Percentiles rank a stretch among this genome's conserved stretches.
phyloP scores from a whole-genome alignment of 805 yeast genomes.

The Sungouiozyma ichnusensis region DNA sequence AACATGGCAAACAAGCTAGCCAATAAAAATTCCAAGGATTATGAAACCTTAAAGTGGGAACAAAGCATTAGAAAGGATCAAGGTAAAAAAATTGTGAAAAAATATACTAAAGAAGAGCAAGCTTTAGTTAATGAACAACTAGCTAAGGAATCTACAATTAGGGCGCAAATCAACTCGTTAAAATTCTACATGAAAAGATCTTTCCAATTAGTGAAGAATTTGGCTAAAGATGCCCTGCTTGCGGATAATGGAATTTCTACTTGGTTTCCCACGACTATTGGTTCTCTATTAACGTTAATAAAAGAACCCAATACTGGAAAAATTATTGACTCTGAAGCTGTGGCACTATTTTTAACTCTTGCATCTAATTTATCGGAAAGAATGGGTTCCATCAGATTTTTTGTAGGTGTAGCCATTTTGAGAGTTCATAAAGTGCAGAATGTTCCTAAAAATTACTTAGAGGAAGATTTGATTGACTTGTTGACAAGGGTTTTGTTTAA shows the following conservation, averaged over 20 bases:
- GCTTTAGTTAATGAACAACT: slow-evolving; percentile 51
- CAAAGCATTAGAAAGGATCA: slow-evolving; percentile 68
- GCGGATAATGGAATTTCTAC: slow-evolving; percentile 53
- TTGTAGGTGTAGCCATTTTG: slow-evolving; percentile 62
- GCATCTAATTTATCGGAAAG: slow-evolving; percentile 43
- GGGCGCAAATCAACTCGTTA: slow-evolving; percentile 35
- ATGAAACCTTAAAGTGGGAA: slow-evolving; percentile 85
- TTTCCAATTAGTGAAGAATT: slow-evolving; percentile 40
- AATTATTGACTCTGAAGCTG: slow-evolving; percentile 36
- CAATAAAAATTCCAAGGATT: slow-evolving; percentile 70
- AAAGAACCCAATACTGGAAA: slow-evolving; percentile 26
- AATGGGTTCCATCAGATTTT: slow-evolving; percentile 38
- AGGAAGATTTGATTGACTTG: slow-evolving; percentile 44
- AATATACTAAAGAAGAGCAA: slow-evolving; percentile 71
- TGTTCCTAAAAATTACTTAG: slow-evolving; percentile 37
- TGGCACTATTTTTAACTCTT: slow-evolving; percentile 43
- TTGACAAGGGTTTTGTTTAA: slow-evolving; percentile 63
- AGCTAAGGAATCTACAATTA: slow-evolving; percentile 46
- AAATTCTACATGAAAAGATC: slow-evolving; percentile 38
- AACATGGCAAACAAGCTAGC: slow-evolving; percentile 36
- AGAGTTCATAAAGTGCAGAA: slow-evolving; percentile 40
- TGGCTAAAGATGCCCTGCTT: slow-evolving; percentile 38
- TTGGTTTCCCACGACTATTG: slow-evolving; percentile 69
- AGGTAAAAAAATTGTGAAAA: slow-evolving; percentile 41
- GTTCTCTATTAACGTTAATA: slow-evolving; percentile 37